Conservation (phyloP, 371 early-diverging fungal species). For the Lichtheimia ornata region DNA sequence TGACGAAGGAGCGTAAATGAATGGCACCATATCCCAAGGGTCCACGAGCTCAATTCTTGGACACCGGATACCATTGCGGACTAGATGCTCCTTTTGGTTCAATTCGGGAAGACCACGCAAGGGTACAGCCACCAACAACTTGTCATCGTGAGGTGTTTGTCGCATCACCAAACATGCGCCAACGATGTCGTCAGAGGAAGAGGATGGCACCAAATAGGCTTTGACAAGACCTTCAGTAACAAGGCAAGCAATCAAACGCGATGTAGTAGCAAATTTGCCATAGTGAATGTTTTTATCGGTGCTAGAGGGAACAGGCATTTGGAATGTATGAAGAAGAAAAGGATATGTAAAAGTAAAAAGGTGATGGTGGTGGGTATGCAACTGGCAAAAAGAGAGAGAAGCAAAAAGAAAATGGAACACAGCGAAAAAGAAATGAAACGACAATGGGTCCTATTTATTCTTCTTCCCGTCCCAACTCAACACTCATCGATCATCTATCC, state of each 20-base stretch:
- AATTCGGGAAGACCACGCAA: constrained; percentile 43
- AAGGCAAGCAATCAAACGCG: constrained; percentile 61
- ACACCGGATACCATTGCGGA: constrained; percentile 29
- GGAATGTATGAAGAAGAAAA: neutral
- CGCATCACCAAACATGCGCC: constrained; percentile 20
- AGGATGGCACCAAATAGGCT: constrained; percentile 36
- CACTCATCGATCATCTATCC: too few species aligned
- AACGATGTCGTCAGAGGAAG: constrained; percentile 1
- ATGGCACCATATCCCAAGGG: constrained; percentile 46
- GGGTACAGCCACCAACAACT: constrained; percentile 42
- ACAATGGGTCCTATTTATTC: too few species aligned
- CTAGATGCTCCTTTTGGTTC: constrained; percentile 2
- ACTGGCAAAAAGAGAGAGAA: too few species aligned
- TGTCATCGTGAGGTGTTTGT: constrained; percentile 7
- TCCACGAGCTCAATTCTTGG: constrained; percentile 41
- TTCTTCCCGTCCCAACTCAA: too few species aligned
- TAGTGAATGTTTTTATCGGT: constrained; percentile 34
- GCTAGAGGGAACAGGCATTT: neutral
- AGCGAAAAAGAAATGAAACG: too few species aligned
- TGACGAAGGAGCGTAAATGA: constrained; percentile 29
- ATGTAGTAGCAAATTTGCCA: constrained; percentile 58
- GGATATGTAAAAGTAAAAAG: too few species aligned
- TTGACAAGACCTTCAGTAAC: constrained; percentile 60
- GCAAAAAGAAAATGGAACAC: too few species aligned
- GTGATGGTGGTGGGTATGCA: too few species aligned